Evolutionary conservation across 192 early-diverging fungal species (phyloP), one percentile per base, ranked within the genome.

Genomic region (Coemansia sp.): DNA sequence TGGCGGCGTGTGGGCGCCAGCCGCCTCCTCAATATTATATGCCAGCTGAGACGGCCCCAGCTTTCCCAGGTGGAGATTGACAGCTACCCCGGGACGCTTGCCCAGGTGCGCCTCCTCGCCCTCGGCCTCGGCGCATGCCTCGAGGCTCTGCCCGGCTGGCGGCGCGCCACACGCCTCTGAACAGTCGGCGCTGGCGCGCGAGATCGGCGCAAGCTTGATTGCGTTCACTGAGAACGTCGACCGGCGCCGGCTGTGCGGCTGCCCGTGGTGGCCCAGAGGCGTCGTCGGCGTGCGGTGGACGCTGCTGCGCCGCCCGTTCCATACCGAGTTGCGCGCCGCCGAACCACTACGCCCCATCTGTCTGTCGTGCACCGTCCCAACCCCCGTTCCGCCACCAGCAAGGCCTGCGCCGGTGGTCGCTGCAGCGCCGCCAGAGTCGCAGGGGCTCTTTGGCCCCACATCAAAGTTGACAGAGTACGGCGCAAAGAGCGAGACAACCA

Each of bases 401-500:
- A 33, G 26, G 55, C 56, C 33, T 67, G 65, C 36, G 55, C 54
- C 58, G 18, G 37, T 37, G 10, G 58, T 53, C 1, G 40, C 59
- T 14, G 24, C 38, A 9, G 17, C 12, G 6, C 15, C 15, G 29
- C 43, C 19, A 2, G 52, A 19, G 33, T 35, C 52, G 29, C 52
- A 32, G 39, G 39, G 29, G 34, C n/a, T 48, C 42, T 38, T 64
- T 17, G 22, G 43, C 18, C 60, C 39, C 50, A 58, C 53, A 70
- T 67, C 80, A 68, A 88, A 84, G 66, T 83, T 84, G 67, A 87
- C 82, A 29, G 91, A 90, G 39, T 85, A 83, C 6, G 91, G 91
- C 37, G 90, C 81, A 64, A 88, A 88, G 8, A 93, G 74, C 8
- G 88, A 83, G 9, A 86, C 88, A n/a, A 90, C 84, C 12, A 91